Evolutionary conservation across 2,329 filamentous ascomycete species (phyloP).

Genomic region (Fusarium phyllophilum): DNA sequence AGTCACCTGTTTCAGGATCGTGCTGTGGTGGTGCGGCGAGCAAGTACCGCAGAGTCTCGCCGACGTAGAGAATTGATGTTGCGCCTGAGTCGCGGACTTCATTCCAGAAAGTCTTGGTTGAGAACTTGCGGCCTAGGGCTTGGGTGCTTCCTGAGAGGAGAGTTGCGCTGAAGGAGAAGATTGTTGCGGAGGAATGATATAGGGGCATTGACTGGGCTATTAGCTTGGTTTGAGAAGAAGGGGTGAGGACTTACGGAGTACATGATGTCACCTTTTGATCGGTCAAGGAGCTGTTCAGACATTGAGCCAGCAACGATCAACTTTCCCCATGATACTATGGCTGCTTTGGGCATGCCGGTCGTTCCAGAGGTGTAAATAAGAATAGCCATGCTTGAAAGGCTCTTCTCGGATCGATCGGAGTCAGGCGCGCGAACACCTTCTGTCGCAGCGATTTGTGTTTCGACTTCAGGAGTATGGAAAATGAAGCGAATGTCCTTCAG

Average conservation of each 20-base stretch:
- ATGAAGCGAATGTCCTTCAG: constrained; percentile 67
- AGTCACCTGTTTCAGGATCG: constrained; percentile 71
- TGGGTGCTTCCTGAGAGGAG: constrained; percentile 72
- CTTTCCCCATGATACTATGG: constrained; percentile 79
- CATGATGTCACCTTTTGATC: constrained; percentile 73
- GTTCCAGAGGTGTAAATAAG: constrained; percentile 90
- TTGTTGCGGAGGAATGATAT: constrained; percentile 82
- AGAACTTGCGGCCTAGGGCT: constrained; percentile 81
- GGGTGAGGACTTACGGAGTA: constrained; percentile 69
- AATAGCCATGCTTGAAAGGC: constrained; percentile 68
- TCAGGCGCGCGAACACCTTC: constrained; percentile 68
- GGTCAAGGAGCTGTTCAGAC: constrained; percentile 59
- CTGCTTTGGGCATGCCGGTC: constrained; percentile 84
- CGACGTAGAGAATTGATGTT: constrained; percentile 86
- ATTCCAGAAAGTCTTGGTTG: constrained; percentile 78
- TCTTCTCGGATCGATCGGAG: constrained; percentile 61
- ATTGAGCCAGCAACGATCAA: constrained; percentile 58
- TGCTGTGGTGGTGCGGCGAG: constrained; percentile 71
- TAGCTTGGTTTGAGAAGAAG: background rate
- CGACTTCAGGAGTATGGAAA: constrained; percentile 67
- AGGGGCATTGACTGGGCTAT: constrained; percentile 79
- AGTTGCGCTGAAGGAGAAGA: constrained; percentile 74
- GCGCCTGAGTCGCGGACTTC: constrained; percentile 77
- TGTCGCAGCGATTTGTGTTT: constrained; percentile 63
- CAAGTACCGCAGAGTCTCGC: constrained; percentile 86